These are phyloP conservation scores for Cystobasidium onofrii DNA, from an alignment of 768 basidiomycete species.

Conservation along the genomic window DNA sequence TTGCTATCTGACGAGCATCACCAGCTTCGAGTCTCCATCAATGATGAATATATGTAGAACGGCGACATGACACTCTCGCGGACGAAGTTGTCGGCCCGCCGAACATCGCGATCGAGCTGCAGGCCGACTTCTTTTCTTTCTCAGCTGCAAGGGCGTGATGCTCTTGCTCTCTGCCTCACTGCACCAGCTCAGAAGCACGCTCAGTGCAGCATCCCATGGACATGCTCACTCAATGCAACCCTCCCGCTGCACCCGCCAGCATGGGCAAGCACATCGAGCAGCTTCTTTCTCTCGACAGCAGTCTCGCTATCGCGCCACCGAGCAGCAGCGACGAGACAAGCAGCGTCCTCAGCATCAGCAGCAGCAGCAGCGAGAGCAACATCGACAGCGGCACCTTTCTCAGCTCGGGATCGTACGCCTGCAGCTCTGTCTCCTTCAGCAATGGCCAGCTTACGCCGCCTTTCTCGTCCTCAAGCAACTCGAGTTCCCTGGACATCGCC, in stretches of 20 bases:
- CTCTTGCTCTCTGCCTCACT: too few species aligned
- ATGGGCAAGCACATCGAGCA: not conserved
- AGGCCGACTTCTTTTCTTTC: too few species aligned
- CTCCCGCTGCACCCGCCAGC: not conserved
- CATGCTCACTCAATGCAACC: conserved; percentile 13
- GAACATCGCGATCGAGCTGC: too few species aligned
- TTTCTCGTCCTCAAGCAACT: not conserved
- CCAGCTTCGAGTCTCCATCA: not conserved
- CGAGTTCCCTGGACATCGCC: not conserved
- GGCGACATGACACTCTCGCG: too few species aligned
- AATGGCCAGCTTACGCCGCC: not conserved
- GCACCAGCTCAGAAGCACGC: too few species aligned
- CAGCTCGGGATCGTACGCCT: not conserved
- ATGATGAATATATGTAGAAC: not conserved
- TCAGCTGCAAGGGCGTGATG: too few species aligned
- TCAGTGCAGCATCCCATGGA: not conserved
- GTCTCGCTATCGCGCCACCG: conserved; percentile 12
- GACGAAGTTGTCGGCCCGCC: too few species aligned
- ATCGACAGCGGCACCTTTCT: not conserved
- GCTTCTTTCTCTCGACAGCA: not conserved
- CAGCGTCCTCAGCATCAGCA: not conserved
- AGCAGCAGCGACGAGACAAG: not conserved
- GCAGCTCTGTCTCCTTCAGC: not conserved
- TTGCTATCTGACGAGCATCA: not conserved
- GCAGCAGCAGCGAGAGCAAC: conserved; percentile 20